These are phyloP conservation scores for Psophocarpus tetragonolobus DNA, from an alignment of 306 rosid genomes.

Conservation along the genomic window DNA sequence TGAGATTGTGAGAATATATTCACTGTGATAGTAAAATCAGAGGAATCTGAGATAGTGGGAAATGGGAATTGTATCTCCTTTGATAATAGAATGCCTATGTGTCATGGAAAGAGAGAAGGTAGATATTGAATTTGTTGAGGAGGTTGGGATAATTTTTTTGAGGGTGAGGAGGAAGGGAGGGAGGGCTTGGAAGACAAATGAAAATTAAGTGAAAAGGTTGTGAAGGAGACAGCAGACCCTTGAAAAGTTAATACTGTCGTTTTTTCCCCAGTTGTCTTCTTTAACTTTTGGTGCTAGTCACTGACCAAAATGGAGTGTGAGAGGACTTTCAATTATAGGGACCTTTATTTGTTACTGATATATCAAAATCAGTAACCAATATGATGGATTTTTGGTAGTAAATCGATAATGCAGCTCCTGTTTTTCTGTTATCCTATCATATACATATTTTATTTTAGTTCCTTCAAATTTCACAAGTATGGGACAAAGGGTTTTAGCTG, in stretches of 20 bases:
- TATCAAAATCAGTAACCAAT: neutral
- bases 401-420: too few relatives aligned
- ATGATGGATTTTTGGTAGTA: neutral
- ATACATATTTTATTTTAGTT: too few relatives aligned
- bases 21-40: neutral
- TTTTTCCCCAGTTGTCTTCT: neutral
- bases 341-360: neutral
- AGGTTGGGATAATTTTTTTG: neutral
- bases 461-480: too few relatives aligned
- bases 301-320: too few relatives aligned
- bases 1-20: neutral
- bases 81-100: neutral
- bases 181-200: neutral
- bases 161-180: neutral
- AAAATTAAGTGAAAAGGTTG: neutral
- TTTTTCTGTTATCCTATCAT: too few relatives aligned
- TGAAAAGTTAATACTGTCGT: neutral
- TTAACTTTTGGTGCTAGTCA: too few relatives aligned
- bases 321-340: too few relatives aligned
- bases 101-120: neutral
- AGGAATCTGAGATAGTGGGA: neutral
- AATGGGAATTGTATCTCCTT: neutral
- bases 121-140: neutral
- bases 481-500: too few relatives aligned
- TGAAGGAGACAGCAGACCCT: constrained; percentile 2